These are phyloP conservation scores for Miamiensis avidus DNA, from an alignment of 169 alveolate species.

Conservation along the genomic window DNA sequence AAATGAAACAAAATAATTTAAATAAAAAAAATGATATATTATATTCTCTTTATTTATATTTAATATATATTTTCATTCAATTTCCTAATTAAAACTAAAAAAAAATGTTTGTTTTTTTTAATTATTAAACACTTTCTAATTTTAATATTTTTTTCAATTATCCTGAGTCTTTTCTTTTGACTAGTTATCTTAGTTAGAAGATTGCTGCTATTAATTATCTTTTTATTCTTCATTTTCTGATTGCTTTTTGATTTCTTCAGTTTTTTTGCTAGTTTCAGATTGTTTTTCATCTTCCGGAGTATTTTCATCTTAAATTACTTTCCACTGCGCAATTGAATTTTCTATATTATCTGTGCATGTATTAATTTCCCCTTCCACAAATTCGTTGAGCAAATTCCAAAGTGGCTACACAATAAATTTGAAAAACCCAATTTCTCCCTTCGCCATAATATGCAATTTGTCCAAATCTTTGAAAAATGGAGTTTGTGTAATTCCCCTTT, in stretches of 20 bases:
- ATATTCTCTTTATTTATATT: too few species aligned
- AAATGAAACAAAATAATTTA: too few species aligned
- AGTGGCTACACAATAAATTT: conserved; percentile 38
- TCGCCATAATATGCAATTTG: conserved; percentile 32
- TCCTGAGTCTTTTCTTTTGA: too few species aligned
- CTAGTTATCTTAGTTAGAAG: too few species aligned
- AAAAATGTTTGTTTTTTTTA: too few species aligned
- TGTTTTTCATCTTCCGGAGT: neutral
- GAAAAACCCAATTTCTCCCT: conserved; percentile 46
- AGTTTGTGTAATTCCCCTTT: conserved; percentile 30
- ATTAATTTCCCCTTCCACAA: conserved; percentile 12
- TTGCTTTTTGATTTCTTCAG: neutral
- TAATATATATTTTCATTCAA: too few species aligned
- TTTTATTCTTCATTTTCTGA: neutral
- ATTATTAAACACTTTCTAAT: too few species aligned
- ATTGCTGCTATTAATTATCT: neutral
- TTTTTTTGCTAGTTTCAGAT: neutral
- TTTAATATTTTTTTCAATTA: too few species aligned
- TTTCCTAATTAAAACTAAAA: too few species aligned
- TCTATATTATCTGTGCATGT: neutral
- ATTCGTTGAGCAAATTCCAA: conserved; percentile 10
- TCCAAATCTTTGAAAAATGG: conserved; percentile 49
- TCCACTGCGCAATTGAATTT: conserved; percentile 6
- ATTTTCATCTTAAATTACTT: neutral
- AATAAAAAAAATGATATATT: too few species aligned